Percentiles rank a stretch among this genome's conserved stretches.
These are phyloP conservation scores for Echites panduratus DNA, from an alignment of 257 asterid genomes.

Conservation along the genomic window DNA sequence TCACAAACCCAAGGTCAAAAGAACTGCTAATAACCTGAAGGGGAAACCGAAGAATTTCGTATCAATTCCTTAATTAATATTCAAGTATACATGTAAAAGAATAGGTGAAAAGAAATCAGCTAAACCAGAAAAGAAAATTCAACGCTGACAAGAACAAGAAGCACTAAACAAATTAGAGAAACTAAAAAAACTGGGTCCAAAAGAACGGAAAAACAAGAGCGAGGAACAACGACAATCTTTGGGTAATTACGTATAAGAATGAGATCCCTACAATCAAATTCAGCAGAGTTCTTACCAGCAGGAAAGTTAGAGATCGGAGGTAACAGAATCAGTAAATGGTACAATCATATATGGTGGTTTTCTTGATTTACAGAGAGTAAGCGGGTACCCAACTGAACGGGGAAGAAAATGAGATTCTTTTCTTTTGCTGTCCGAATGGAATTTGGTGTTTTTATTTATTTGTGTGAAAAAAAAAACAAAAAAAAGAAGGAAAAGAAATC, in stretches of 20 bases:
- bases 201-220: background rate
- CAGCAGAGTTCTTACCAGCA: background rate
- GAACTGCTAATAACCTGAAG: background rate
- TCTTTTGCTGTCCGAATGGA: background rate
- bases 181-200: background rate
- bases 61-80: background rate
- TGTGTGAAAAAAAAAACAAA: background rate
- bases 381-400: background rate
- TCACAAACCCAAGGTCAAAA: background rate
- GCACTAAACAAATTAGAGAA: background rate
- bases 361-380: background rate
- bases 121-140: background rate
- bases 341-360: background rate
- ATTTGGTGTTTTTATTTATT: background rate
- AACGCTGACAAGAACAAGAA: background rate
- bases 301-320: background rate
- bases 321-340: background rate
- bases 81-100: background rate
- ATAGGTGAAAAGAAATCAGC: background rate
- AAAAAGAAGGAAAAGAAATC: no score
- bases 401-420: background rate
- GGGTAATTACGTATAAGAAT: background rate
- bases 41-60: background rate
- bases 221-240: no score
- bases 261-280: background rate